Conservation (phyloP, 2,329 filamentous ascomycete species). For the Zymoseptoria ardabiliae region DNA sequence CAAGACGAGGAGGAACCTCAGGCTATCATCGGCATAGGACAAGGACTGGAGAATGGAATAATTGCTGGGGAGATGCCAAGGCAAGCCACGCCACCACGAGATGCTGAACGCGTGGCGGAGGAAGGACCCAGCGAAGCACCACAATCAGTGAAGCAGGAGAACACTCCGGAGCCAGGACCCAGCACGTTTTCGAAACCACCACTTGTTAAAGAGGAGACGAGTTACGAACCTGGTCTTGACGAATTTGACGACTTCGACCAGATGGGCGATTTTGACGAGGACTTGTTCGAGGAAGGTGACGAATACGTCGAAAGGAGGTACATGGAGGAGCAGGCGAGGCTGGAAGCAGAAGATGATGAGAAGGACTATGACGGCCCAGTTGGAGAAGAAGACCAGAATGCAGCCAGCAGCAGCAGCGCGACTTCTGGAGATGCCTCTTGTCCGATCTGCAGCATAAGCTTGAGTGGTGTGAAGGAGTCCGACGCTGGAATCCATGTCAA, state of each 20-base stretch:
- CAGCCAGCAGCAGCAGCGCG: background rate
- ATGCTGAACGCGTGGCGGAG: background rate
- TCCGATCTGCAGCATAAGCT: slow-evolving; percentile 66
- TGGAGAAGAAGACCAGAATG: slow-evolving; percentile 11
- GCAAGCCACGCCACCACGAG: background rate
- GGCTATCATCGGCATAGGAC: slow-evolving; percentile 16
- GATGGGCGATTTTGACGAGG: slow-evolving; percentile 54
- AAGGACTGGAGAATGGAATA: slow-evolving; percentile 4
- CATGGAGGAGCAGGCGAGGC: slow-evolving; percentile 62
- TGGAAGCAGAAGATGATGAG: slow-evolving; percentile 49
- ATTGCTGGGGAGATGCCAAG: slow-evolving; percentile 8
- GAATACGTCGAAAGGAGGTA: slow-evolving; percentile 51
- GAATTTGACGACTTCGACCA: slow-evolving; percentile 46
- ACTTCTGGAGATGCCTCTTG: slow-evolving; percentile 42
- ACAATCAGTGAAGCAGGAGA: background rate
- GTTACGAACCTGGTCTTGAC: slow-evolving; percentile 39
- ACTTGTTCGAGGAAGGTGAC: slow-evolving; percentile 48
- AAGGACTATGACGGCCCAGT: slow-evolving; percentile 23
- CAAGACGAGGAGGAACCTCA: slow-evolving; percentile 30
- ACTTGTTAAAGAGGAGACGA: slow-evolving; percentile 43
- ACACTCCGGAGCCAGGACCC: background rate
- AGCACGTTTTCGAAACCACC: slow-evolving; percentile 12
- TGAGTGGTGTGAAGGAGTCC: slow-evolving; percentile 51
- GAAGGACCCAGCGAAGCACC: background rate
- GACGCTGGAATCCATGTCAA: slow-evolving; percentile 83